These are phyloP conservation scores for Hirschfeldia incana DNA, from an alignment of 345 rosid species.

Conservation along the genomic window DNA sequence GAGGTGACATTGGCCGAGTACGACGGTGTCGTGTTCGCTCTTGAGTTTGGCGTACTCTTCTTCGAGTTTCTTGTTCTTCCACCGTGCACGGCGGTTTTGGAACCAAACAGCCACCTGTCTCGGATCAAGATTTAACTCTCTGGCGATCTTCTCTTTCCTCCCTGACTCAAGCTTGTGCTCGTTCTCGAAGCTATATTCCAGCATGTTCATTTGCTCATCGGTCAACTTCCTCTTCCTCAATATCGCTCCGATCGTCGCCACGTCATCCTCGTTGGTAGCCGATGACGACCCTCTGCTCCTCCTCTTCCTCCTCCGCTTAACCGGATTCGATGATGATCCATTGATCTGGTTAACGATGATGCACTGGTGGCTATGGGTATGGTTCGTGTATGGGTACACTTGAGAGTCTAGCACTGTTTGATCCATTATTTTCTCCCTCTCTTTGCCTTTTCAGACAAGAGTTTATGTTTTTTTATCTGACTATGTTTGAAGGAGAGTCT, in stretches of 20 bases:
- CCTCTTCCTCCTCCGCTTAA: slow-evolving; percentile 59
- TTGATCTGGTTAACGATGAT: slow-evolving; percentile 24
- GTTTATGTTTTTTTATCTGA: slow-evolving; percentile 30
- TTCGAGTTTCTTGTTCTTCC: slow-evolving; percentile 92
- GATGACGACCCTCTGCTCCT: slow-evolving; percentile 48
- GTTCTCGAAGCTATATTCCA: slow-evolving; percentile 63
- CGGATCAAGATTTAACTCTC: slow-evolving; percentile 80
- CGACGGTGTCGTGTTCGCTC: slow-evolving; percentile 43
- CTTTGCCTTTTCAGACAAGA: slow-evolving; percentile 20
- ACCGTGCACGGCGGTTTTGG: slow-evolving; percentile 90
- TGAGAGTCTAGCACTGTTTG: slow-evolving; percentile 27
- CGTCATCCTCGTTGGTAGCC: slow-evolving; percentile 29
- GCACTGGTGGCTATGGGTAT: slow-evolving; percentile 14
- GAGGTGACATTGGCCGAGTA: slow-evolving; percentile 64
- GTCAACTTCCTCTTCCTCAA: slow-evolving; percentile 75
- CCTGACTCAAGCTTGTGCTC: slow-evolving; percentile 90
- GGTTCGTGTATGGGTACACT: slow-evolving; percentile 24
- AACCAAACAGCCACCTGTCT: slow-evolving; percentile 99
- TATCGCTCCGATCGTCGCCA: slow-evolving; percentile 21
- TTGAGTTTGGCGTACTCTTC: slow-evolving; percentile 68
- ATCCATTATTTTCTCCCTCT: slow-evolving; percentile 5
- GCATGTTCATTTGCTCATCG: slow-evolving; percentile 58
- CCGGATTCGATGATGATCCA: slow-evolving; percentile 39
- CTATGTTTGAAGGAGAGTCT: slow-evolving; percentile 23
- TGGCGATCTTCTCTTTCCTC: slow-evolving; percentile 73